These are phyloP conservation scores for Haplographium delicatum DNA, from an alignment of 495 filamentous ascomycete genomes.

Conservation along the genomic window DNA sequence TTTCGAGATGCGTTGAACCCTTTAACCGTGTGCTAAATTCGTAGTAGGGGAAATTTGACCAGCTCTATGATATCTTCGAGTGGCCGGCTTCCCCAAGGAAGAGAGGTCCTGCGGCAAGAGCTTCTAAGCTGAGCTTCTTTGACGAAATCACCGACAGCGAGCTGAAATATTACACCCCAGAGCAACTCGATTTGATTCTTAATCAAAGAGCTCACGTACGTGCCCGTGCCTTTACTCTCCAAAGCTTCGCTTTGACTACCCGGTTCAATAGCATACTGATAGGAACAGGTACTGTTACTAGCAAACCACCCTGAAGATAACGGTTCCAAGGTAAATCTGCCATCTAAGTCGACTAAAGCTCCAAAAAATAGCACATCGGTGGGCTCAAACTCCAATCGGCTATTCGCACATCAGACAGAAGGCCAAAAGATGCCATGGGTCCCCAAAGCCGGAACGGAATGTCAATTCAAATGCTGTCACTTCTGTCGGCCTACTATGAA, in stretches of 20 bases:
- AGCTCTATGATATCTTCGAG: constrained; percentile 21
- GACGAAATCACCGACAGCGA: constrained; percentile 45
- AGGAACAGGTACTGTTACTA: too few species aligned
- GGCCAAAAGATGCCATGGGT: constrained; percentile 35
- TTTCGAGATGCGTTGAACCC: neutral
- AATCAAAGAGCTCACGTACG: constrained; percentile 31
- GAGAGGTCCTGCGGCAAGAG: constrained; percentile 15
- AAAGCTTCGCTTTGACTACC: too few species aligned
- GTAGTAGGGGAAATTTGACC: constrained; percentile 28
- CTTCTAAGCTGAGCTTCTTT: constrained; percentile 35
- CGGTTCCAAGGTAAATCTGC: too few species aligned
- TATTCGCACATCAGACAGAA: too few species aligned
- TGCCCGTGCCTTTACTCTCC: too few species aligned
- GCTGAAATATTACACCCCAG: constrained; percentile 36
- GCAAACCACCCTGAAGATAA: too few species aligned
- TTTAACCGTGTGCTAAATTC: neutral
- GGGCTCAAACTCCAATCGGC: too few species aligned
- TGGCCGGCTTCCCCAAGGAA: constrained; percentile 5
- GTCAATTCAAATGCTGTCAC: constrained; percentile 47
- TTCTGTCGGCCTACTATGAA: constrained; percentile 39
- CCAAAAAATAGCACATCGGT: too few species aligned
- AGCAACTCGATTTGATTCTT: constrained; percentile 36
- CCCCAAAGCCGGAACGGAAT: constrained; percentile 34
- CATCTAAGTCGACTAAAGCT: too few species aligned
- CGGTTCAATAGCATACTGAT: too few species aligned